Percentiles rank a stretch among this genome's conserved stretches.
Conservation (phyloP, 2,329 filamentous ascomycete species). For the Periconia digitata region DNA sequence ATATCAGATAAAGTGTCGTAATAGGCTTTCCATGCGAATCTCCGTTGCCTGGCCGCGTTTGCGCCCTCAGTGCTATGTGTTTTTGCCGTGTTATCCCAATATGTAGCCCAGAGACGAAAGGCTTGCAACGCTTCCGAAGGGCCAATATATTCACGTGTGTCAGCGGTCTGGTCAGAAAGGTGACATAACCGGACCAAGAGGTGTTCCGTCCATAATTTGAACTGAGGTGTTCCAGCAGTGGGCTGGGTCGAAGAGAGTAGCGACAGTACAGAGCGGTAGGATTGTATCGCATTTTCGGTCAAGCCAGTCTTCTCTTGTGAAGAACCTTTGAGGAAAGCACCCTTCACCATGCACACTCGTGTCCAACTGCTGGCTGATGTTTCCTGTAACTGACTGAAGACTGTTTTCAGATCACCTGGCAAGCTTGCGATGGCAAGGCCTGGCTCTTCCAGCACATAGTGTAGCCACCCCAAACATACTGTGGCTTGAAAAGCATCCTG, state of each 20-base stretch:
- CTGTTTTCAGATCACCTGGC: slow-evolving; percentile 59
- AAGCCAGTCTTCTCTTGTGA: slow-evolving; percentile 48
- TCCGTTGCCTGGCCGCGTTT: slow-evolving; percentile 44
- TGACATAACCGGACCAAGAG: slow-evolving; percentile 75
- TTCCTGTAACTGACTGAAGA: slow-evolving; percentile 25
- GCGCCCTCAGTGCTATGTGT: slow-evolving; percentile 16
- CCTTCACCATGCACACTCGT: slow-evolving; percentile 77
- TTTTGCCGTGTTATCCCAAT: slow-evolving; percentile 56
- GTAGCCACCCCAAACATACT: slow-evolving; percentile 81
- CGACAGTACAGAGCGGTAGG: slow-evolving; percentile 67
- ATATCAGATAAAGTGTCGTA: slow-evolving; percentile 78
- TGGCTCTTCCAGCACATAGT: slow-evolving; percentile 76
- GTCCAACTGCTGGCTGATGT: slow-evolving; percentile 70
- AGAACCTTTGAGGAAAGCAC: slow-evolving; percentile 68
- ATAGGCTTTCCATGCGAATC: slow-evolving; percentile 81
- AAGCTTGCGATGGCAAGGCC: slow-evolving; percentile 61
- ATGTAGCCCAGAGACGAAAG: slow-evolving; percentile 67
- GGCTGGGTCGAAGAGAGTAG: slow-evolving; percentile 61
- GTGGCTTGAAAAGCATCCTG: slow-evolving; percentile 73
- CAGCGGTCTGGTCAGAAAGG: slow-evolving; percentile 62
- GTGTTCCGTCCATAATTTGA: slow-evolving; percentile 77
- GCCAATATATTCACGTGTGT: slow-evolving; percentile 28
- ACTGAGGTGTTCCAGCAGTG: slow-evolving; percentile 54
- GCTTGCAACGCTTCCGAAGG: slow-evolving; percentile 45
- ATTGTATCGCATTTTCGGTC: slow-evolving; percentile 61